Percentiles rank a stretch among this genome's conserved stretches.
These are phyloP conservation scores for Phytophthora megakarya DNA, from an alignment of 352 stramenopile species.

Conservation along the genomic window DNA sequence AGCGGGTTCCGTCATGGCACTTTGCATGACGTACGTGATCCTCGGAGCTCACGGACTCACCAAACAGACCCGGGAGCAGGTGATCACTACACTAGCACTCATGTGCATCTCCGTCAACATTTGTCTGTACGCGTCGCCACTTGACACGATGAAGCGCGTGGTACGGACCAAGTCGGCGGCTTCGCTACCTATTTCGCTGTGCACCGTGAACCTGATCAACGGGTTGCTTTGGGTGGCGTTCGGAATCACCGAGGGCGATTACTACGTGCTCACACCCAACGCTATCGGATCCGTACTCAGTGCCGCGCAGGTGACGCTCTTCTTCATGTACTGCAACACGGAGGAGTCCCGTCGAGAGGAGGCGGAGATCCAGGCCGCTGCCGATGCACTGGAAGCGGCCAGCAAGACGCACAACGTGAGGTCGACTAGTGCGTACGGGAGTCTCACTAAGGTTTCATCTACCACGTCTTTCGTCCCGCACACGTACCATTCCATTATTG, in stretches of 20 bases:
- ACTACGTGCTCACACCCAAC: constrained; percentile 47
- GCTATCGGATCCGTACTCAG: constrained; percentile 49
- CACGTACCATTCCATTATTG: constrained; percentile 19
- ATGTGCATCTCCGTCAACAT: constrained; percentile 49
- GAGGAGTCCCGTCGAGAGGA: constrained; percentile 29
- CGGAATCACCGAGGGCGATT: constrained; percentile 43
- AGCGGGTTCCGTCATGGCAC: constrained; percentile 26
- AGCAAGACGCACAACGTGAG: constrained; percentile 13
- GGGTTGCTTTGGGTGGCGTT: constrained; percentile 56
- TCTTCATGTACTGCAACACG: constrained; percentile 44
- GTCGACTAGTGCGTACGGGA: constrained; percentile 23
- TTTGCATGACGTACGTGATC: constrained; percentile 39
- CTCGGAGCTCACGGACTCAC: constrained; percentile 29
- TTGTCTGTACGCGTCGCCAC: constrained; percentile 49
- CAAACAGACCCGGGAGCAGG: constrained; percentile 36
- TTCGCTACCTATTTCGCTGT: constrained; percentile 54
- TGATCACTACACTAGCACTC: constrained; percentile 38
- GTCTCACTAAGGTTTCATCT: constrained; percentile 7
- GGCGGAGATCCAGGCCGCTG: constrained; percentile 21
- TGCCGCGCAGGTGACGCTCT: constrained; percentile 46
- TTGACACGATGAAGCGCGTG: constrained; percentile 52
- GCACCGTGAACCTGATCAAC: constrained; percentile 49
- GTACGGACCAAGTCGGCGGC: constrained; percentile 49
- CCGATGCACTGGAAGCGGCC: constrained; percentile 15
- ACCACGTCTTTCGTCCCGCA: constrained; percentile 10